Evolutionary conservation across 2,329 filamentous ascomycete genomes (phyloP), one percentile per base, ranked within the genome.

Genomic region (Sporothrix sp.): DNA sequence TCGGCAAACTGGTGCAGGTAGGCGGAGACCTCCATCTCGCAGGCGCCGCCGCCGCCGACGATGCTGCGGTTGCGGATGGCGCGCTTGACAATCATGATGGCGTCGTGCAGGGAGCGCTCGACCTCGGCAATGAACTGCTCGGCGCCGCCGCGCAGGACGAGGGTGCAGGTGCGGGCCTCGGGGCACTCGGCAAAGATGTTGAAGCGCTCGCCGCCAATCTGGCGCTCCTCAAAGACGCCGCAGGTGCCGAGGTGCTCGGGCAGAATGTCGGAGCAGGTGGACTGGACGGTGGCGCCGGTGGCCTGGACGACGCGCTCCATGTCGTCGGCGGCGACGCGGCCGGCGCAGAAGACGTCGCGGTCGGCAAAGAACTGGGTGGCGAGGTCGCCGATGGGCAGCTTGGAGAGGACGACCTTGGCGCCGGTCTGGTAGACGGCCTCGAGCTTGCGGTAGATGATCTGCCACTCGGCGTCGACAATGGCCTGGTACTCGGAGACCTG

Each of bases 71-170:
- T 95, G 73, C 87, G 88, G 69, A 97, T 88, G 25, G 93, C 88
- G 55, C 94, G 89, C 81, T 97, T 97, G 65, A 98, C 93, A 63
- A 98, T 95, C 93, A 98, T 98, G 70, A 98, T 97, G 60, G 93
- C 93, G 63, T 98, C 93, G 75, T 98, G 93, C 58, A 98, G 79
- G 65, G 88, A 95, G 57, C 93, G 87, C 75, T 98, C 93, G 2
- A 96, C 93, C 69, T 98, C 93, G 52, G 93, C 93, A 61, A 98
- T 98, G 72, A 98, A 98, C 68, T 98, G 93, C 74, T 98, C 93
- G 32, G 93, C 93, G 58, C 93, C 93, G 63, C 93, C 93, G 64
- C 93, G 87, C 56, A 98, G 83, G 36, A 98, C 82, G 18, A 98
- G 75, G 9, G 93, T 98, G 76, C 93, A 98, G 1, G 93, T 97